Percentiles rank a stretch among this genome's conserved stretches.
Evolutionary conservation across 2,329 filamentous ascomycete species (phyloP).

Genomic region (Arthrinium phaeospermum): DNA sequence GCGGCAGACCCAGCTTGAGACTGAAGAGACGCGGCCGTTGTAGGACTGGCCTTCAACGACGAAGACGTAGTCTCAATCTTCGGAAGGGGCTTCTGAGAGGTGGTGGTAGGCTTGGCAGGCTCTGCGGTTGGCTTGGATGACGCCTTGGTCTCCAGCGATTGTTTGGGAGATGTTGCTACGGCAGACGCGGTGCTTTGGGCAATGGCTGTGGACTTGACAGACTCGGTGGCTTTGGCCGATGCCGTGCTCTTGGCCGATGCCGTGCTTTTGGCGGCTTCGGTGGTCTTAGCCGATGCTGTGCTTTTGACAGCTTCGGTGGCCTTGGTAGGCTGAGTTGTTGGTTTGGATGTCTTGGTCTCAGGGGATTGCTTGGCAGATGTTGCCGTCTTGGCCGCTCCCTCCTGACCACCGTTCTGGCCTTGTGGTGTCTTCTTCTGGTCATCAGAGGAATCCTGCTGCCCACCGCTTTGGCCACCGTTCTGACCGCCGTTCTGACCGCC

Average conservation of each 20-base stretch:
- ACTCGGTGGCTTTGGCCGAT: neutral
- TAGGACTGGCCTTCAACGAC: neutral
- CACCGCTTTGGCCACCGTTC: too few relatives aligned
- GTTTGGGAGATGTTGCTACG: neutral
- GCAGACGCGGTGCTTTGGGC: neutral
- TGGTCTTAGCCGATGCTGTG: neutral
- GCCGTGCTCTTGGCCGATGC: neutral
- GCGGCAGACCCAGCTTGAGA: conserved; percentile 1
- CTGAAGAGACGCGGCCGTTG: neutral
- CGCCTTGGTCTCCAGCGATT: neutral
- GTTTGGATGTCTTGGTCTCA: neutral
- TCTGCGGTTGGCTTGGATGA: neutral
- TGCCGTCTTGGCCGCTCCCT: neutral
- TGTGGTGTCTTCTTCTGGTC: neutral
- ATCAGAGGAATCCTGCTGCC: neutral
- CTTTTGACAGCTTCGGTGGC: neutral
- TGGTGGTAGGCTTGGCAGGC: conserved; percentile 3
- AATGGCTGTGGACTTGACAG: neutral
- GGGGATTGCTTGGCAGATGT: neutral
- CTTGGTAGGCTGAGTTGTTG: neutral
- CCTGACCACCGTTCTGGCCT: neutral
- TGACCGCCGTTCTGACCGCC: neutral
- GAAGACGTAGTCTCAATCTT: conserved; percentile 2
- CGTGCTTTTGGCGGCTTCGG: neutral
- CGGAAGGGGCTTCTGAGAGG: neutral